Conservation (phyloP, 345 rosid species). For the Arabis hirsuta region DNA sequence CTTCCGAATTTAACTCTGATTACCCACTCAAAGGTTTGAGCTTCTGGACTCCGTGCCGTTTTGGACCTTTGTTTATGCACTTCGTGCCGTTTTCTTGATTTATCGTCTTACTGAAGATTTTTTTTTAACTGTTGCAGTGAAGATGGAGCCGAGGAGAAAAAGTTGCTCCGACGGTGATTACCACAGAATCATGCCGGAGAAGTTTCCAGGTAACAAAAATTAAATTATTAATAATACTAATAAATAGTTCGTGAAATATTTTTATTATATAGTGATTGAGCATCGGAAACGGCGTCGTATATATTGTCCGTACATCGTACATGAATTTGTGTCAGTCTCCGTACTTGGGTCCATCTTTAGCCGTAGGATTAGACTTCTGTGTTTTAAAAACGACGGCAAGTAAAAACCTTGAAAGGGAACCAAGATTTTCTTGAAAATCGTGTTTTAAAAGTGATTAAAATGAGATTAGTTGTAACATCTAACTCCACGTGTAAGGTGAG, state of each 20-base stretch:
- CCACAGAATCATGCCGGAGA: slow-evolving; percentile 55
- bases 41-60: neutral
- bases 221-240: neutral
- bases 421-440: slow-evolving; percentile 17
- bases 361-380: slow-evolving; percentile 47
- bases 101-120: neutral
- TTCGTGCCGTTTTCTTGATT: neutral
- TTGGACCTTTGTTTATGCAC: neutral
- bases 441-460: slow-evolving; percentile 13
- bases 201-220: slow-evolving; percentile 59
- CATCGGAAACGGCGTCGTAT: slow-evolving; percentile 34
- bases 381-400: slow-evolving; percentile 28
- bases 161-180: slow-evolving; percentile 72
- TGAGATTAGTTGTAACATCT: slow-evolving; percentile 38
- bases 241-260: neutral
- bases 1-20: slow-evolving; percentile 77
- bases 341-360: slow-evolving; percentile 38
- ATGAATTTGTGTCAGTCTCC: slow-evolving; percentile 28
- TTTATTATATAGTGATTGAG: neutral
- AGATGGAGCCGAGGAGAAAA: slow-evolving; percentile 57
- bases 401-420: neutral
- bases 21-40: slow-evolving; percentile 57
- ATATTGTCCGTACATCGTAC: slow-evolving; percentile 19
- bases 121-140: slow-evolving; percentile 35
- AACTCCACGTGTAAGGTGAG: slow-evolving; percentile 48